Conservation (phyloP, 371 early-diverging fungal genomes). For the Synchytrium microbalum region DNA sequence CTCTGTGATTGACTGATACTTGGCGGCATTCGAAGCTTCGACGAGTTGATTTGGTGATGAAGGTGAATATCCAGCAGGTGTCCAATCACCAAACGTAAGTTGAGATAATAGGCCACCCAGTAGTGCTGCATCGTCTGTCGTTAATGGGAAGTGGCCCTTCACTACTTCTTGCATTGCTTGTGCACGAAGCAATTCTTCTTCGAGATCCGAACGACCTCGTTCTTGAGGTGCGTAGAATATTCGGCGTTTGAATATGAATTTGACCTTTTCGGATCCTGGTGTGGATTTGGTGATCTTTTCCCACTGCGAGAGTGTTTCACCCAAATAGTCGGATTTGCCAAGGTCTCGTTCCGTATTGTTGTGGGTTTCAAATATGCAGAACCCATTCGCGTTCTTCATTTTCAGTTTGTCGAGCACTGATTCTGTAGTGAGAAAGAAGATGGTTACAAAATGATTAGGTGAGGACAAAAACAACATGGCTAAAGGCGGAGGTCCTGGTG, state of each 20-base stretch:
- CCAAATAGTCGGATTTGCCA: slow-evolving; percentile 28
- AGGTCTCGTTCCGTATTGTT: slow-evolving; percentile 24
- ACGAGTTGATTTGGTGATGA: slow-evolving; percentile 25
- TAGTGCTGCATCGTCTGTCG: slow-evolving; percentile 1
- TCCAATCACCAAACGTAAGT: slow-evolving; percentile 4
- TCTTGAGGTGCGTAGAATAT: slow-evolving; percentile 24
- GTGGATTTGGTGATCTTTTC: slow-evolving; percentile 17
- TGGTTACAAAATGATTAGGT: background rate
- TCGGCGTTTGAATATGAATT: slow-evolving; percentile 31
- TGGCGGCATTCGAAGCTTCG: background rate
- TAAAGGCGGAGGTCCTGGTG: background rate
- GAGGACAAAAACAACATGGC: background rate
- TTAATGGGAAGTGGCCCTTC: background rate
- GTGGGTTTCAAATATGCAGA: slow-evolving; percentile 28
- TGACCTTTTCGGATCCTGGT: slow-evolving; percentile 17
- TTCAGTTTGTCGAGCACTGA: slow-evolving; percentile 27
- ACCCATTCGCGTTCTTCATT: slow-evolving; percentile 24
- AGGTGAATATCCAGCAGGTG: slow-evolving; percentile 3
- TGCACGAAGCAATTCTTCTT: slow-evolving; percentile 27
- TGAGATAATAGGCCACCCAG: slow-evolving; percentile 5
- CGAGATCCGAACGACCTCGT: slow-evolving; percentile 14
- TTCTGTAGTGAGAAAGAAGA: background rate
- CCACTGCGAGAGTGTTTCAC: slow-evolving; percentile 34
- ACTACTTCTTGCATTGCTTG: slow-evolving; percentile 19
- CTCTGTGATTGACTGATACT: slow-evolving; percentile 12